Conservation (phyloP, 2,329 filamentous ascomycete species). For the Cercospora janseana region DNA sequence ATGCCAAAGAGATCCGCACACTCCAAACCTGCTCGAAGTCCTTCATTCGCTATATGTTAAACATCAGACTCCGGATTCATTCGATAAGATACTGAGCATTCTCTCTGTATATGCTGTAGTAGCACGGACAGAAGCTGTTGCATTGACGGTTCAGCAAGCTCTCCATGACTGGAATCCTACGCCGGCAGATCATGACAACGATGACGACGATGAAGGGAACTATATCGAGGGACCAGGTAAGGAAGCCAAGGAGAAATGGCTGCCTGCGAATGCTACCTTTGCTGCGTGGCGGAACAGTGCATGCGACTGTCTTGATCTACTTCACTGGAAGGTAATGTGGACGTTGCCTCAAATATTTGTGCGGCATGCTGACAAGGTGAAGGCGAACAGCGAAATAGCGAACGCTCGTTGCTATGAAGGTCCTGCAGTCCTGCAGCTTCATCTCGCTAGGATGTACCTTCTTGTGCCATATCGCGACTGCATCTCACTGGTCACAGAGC, state of each 20-base stretch:
- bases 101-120: conserved; percentile 8
- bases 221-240: background rate
- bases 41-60: background rate
- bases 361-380: background rate
- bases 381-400: conserved; percentile 18
- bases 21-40: background rate
- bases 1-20: background rate
- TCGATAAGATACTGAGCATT: conserved; percentile 1
- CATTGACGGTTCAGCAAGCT: conserved; percentile 3
- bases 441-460: conserved; percentile 17
- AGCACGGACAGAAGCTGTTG: conserved; percentile 8
- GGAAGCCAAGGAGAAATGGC: conserved; percentile 6
- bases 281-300: conserved; percentile 22
- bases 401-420: conserved; percentile 15
- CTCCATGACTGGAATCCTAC: conserved; percentile 9
- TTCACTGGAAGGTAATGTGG: conserved; percentile 16
- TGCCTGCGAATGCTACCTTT: conserved; percentile 10
- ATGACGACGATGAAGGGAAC: background rate
- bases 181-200: background rate
- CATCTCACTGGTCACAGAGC: conserved; percentile 7
- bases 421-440: conserved; percentile 18
- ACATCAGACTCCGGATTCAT: background rate
- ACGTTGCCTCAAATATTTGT: too few species aligned
- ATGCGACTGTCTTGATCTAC: conserved; percentile 18
- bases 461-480: conserved; percentile 19